Percentiles rank a stretch among this genome's conserved stretches.
Evolutionary conservation across 805 yeast species (phyloP).

Genomic region (Candida maesae): DNA sequence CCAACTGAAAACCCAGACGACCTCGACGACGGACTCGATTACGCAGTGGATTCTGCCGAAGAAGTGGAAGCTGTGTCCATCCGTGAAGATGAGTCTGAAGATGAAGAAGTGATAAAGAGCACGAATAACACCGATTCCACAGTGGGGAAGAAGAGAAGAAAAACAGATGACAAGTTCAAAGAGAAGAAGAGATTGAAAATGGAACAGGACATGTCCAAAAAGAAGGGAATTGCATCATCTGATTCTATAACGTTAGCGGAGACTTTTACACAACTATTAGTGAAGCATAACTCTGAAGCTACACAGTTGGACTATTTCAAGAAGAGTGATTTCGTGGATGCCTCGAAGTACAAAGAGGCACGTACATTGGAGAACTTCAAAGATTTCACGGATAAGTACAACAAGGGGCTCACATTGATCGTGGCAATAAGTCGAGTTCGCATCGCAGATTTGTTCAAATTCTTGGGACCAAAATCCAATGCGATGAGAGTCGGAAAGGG

Average conservation of each 20-base stretch:
- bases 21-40: conserved; percentile 73
- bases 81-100: conserved; percentile 29
- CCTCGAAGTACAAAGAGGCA: conserved; percentile 50
- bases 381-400: conserved; percentile 48
- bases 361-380: conserved; percentile 55
- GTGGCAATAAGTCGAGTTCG: conserved; percentile 78
- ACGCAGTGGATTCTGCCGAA: conserved; percentile 43
- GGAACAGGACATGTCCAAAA: conserved; percentile 59
- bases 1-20: conserved; percentile 45
- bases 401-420: conserved; percentile 42
- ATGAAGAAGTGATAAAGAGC: conserved; percentile 13
- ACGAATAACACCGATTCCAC: conserved; percentile 9
- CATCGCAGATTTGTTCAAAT: conserved; percentile 80
- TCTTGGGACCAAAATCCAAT: conserved; percentile 34
- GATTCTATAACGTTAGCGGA: conserved; percentile 64
- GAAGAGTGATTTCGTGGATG: conserved; percentile 55
- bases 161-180: conserved; percentile 43
- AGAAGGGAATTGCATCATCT: conserved; percentile 49
- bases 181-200: conserved; percentile 64
- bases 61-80: conserved; percentile 35
- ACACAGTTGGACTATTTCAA: conserved; percentile 71
- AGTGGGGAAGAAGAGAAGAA: conserved; percentile 25
- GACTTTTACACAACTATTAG: conserved; percentile 56
- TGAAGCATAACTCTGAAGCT: conserved; percentile 58
- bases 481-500: conserved; percentile 28